A percentile compares a stretch with the other conserved stretches of the same genome.
Evolutionary conservation across 768 basidiomycete genomes (phyloP).

Genomic region (Suillus alpinus): DNA sequence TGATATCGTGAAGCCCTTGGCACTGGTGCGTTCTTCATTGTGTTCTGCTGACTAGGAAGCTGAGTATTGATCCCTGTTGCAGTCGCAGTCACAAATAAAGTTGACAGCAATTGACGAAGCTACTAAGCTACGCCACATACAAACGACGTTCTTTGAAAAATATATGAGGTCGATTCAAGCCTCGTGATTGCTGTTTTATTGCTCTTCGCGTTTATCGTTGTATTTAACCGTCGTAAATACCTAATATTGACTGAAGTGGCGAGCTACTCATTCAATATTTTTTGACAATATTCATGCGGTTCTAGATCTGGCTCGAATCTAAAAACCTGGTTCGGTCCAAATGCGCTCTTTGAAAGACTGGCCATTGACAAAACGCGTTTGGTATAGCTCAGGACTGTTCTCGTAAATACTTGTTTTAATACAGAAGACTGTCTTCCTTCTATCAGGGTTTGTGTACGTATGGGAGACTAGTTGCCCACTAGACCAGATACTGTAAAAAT

Average conservation of each 20-base stretch:
- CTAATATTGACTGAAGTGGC: background rate
- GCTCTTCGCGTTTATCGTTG: background rate
- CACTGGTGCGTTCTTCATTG: conserved; percentile 47
- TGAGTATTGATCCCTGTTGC: background rate
- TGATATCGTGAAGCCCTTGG: conserved; percentile 57
- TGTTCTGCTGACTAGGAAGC: conserved; percentile 2
- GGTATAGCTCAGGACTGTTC: no score
- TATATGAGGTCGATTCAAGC: conserved; percentile 58
- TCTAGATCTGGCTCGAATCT: background rate
- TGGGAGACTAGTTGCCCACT: no score
- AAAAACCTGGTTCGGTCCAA: background rate
- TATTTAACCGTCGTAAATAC: background rate
- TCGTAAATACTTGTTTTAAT: no score
- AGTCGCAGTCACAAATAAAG: conserved; percentile 44
- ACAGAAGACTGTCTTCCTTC: no score
- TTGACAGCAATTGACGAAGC: conserved; percentile 50
- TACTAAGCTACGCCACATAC: conserved; percentile 60
- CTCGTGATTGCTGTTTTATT: conserved; percentile 15
- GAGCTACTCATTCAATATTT: background rate
- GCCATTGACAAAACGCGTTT: no score
- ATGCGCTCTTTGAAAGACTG: background rate
- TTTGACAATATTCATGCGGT: background rate
- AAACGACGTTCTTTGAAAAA: conserved; percentile 58
- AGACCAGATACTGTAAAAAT: no score
- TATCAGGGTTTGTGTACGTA: no score